These are phyloP conservation scores for Thermomucor indicae-seudaticae DNA, from an alignment of 371 early-diverging fungal genomes.

Conservation along the genomic window DNA sequence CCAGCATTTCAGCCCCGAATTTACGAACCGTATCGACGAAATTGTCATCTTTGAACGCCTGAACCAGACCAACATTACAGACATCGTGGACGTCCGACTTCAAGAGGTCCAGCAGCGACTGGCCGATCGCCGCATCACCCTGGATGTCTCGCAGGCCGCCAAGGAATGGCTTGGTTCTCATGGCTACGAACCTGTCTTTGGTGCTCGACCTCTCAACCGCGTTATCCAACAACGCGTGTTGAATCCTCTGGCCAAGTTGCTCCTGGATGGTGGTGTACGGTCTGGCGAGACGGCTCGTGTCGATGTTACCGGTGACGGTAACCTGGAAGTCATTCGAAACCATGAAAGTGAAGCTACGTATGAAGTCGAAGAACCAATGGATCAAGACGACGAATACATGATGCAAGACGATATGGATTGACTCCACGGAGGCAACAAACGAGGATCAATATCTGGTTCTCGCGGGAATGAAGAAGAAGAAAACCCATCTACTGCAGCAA, in stretches of 20 bases:
- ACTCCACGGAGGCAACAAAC: no score
- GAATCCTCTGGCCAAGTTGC: constrained; percentile 73
- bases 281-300: constrained; percentile 59
- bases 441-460: no score
- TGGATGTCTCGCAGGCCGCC: constrained; percentile 63
- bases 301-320: constrained; percentile 21
- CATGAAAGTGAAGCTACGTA: constrained; percentile 41
- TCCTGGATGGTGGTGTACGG: constrained; percentile 76
- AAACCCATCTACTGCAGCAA: no score
- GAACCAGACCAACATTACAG: constrained; percentile 59
- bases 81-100: constrained; percentile 84
- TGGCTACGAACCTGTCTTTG: constrained; percentile 85
- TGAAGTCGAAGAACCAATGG: constrained; percentile 37
- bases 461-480: no score
- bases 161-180: constrained; percentile 75
- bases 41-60: constrained; percentile 83
- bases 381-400: constrained; percentile 37
- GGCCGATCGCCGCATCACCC: constrained; percentile 63
- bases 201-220: constrained; percentile 81
- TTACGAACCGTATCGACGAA: constrained; percentile 90
- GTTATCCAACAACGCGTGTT: constrained; percentile 77
- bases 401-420: no score
- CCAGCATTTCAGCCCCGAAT: constrained; percentile 84
- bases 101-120: constrained; percentile 71
- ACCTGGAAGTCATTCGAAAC: constrained; percentile 32